Base-by-base conservation (phyloP, 805 yeast species). In the Wickerhamomyces rabaulensis region DNA sequence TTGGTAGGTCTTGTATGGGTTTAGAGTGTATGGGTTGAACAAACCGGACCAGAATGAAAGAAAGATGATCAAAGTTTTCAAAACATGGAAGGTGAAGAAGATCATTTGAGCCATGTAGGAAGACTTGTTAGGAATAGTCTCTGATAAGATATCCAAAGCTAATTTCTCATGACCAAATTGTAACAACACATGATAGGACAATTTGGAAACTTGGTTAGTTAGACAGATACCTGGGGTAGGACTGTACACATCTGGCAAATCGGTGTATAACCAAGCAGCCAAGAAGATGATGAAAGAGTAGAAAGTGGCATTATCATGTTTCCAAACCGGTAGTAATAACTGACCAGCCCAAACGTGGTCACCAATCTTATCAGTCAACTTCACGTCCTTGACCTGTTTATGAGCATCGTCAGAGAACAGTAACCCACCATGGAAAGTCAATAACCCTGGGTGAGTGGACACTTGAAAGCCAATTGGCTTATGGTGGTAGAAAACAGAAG, bases 161-260 rank as follows among this genome's bases (percentile, higher is more conserved):
- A 79, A 53, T 4, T 63, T 65, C 6, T 64, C 60, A 40, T 66
- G 56, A 16, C 75, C 78, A 50, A 77, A 65, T 19, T 54, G 46
- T 16, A 58, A 52, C 22, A 74, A 57, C 2, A 70, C 20, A 22
- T 54, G 49, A 13, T 65, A 58, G 6, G 59, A 46, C 2, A 50
- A 17, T 45, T 59, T 66, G 6, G 76, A 67, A 23, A 80, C 47
- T 54, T 80, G 78, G 57, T 81, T 84, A 10, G 95, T 84, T 47
- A 89, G 67, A 53, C 91, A 85, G 47, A 82, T 75, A 21, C 97
- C 97, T 0, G 98, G 98, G 4, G 98, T 92, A 41, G 97, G 97
- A 31, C 91, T 79, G 45, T 89, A 71, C 56, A 73, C 76, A 60
- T 89, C 96, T 2, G 99, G 99, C 63, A 94, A 74, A 68, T 94